Percentiles rank a stretch among this genome's conserved stretches.
Conservation (phyloP, 1,284 basidiomycete species). For the Chalciporus sp. region DNA sequence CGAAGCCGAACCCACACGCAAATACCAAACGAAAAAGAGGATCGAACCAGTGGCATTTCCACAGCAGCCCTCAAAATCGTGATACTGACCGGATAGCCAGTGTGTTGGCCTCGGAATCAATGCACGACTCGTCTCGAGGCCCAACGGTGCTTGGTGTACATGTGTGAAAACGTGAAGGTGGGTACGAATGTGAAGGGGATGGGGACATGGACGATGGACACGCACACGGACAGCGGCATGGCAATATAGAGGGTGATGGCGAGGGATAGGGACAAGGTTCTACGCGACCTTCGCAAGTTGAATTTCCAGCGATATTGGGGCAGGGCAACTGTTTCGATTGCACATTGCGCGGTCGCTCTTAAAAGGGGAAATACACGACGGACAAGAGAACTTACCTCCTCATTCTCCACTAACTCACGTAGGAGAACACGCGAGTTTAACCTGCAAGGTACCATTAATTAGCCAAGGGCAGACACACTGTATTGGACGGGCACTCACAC, state of each 20-base stretch:
- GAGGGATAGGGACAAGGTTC: not conserved
- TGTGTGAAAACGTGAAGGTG: not conserved
- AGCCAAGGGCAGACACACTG: not conserved
- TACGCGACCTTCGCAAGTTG: not conserved
- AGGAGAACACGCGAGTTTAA: constrained; percentile 33
- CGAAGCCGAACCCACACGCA: not conserved
- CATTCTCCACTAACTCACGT: constrained; percentile 30
- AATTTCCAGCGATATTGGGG: not conserved
- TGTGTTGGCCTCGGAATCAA: not conserved
- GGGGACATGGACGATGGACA: not conserved
- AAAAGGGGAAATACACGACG: not conserved
- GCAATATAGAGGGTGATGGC: not conserved
- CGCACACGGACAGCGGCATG: not conserved
- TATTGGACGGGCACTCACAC: constrained; percentile 21
- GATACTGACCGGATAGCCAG: not conserved
- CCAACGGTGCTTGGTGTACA: not conserved
- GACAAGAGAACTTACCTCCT: constrained; percentile 20
- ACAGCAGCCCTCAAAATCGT: not conserved
- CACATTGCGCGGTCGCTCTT: not conserved
- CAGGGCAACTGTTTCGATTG: not conserved
- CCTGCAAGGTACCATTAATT: constrained; percentile 5
- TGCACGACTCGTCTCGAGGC: not conserved
- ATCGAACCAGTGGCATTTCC: not conserved
- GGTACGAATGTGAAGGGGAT: not conserved
- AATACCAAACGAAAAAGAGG: not conserved